Evolutionary conservation across 345 rosid species (phyloP), one percentile per base, ranked within the genome.

Genomic region (Geranium rotundifolium): DNA sequence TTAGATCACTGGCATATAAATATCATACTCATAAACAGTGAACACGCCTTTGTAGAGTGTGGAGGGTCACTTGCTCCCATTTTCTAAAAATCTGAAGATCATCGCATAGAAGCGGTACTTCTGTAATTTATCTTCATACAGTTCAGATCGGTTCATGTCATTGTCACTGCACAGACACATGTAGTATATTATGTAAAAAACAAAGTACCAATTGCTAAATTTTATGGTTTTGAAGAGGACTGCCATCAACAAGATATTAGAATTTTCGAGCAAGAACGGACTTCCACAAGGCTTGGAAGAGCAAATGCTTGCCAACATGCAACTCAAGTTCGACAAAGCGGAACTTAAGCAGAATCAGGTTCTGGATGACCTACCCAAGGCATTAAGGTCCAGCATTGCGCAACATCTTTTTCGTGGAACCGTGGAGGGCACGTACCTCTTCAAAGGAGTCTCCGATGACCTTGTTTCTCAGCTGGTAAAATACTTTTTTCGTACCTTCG

Each of bases 301-400:
- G 78, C 99, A 93, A 66, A 87, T 89, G 95, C 76, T 90, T 75
- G 86, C 95, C 15, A 93, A 93, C 69, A 82, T 87, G 86, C 91
- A 87, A 63, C 95, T 93, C 59, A 93, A 80, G 75, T 93, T 93
- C 87, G 87, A 83, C 73, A 89, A 91, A 16, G 90, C 82, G 0
- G 95, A 92, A 76, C 63, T 92, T 55, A 83, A 86, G 70, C 98
- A 92, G 71, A 95, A 92, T 72, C 90, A 79, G 72, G 91, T 89
- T 61, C 75, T 93, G 2, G 81, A 86, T 59, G 85, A 83, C 71
- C 79, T 93, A 31, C 97, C 99, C 0, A 93, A 89, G 77, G 97
- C 99, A 57, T 89, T 87, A 59, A 79, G 98, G 77, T 80, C 93
- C 7, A 75, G 96, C 79, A 89, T 87, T 59, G 69, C 90, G 50